Evolutionary conservation across 108 stramenopile species (phyloP), one percentile per base, ranked within the genome.

Genomic region (Epithemia pelagica): DNA sequence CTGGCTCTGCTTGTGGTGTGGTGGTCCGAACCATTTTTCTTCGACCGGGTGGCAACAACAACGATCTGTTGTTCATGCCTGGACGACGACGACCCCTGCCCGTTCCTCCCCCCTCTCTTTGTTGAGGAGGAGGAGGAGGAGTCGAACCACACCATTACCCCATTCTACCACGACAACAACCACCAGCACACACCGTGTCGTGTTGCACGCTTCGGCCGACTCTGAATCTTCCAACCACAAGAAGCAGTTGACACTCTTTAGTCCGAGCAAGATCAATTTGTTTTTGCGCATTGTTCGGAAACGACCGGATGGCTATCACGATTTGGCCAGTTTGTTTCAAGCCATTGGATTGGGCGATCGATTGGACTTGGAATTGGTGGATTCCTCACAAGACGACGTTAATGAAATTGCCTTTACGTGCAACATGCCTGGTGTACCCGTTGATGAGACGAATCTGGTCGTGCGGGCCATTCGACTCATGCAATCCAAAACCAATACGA

Each of bases 201-300:
- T n/a, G n/a, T n/a, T n/a, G n/a, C n/a, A n/a, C n/a, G n/a, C n/a
- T n/a, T n/a, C n/a, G n/a, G n/a, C n/a, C n/a, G n/a, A n/a, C n/a
- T n/a, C n/a, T n/a, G n/a, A n/a, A n/a, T n/a, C n/a, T n/a, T n/a
- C n/a, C n/a, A n/a, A n/a, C n/a, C n/a, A n/a, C n/a, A n/a, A n/a
- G n/a, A n/a, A n/a, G n/a, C n/a, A n/a, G n/a, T 29, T 94, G 26
- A 62, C 66, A 8, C 78, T 96, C 25, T 96, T 96, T 66, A 94
- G 90, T 56, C 97, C 97, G 2, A 93, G 91, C 72, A 97, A 97
- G 75, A 85, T 97, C 69, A 97, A 97, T 72, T 81, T 97, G 8
- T 97, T 97, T 74, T 89, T 96, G n/a, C 93, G 97, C 28, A 95
- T 97, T 58, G 66, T 97, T 67, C 80, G 93, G 28, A 95, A 93